Base-by-base conservation (phyloP, 2,329 filamentous ascomycete species). In the Epichloe scottii region DNA sequence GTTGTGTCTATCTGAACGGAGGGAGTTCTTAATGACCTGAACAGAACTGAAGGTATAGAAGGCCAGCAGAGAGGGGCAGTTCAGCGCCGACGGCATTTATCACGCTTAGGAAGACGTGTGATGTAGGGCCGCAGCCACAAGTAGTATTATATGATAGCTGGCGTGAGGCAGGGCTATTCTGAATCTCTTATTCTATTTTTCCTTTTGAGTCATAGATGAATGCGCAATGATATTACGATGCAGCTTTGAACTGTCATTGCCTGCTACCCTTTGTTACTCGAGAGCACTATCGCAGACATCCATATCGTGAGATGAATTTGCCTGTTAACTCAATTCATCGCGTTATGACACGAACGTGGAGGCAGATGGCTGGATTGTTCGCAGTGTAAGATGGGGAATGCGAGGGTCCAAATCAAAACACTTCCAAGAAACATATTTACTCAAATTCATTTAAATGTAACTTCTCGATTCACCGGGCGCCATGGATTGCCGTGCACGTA, bases 161-260 rank as follows among this genome's bases (percentile, higher is more conserved):
- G 41, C 46, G 34, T 46, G 48, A 43, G 40, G n/a, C 37, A 48
- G 46, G 48, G 45, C 54, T 57, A 58, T 55, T 58, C 59, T 59
- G 58, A 62, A 65, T 64, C 58, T 65, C 58, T 57, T 63, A 61
- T 65, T 63, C 56, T 64, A 61, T 58, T 62, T 61, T 60, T 64
- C 63, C 59, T 55, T 60, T 66, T 59, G 55, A 57, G 58, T 66
- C 53, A 64, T 64, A 66, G 63, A 66, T 62, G 63, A 65, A 66
- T 60, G 60, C 62, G 53, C 53, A 62, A 62, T 53, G 61, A 62
- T 55, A 59, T 59, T 52, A 59, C 52, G 53, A 48, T 48, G 7
- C n/a, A 41, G 38, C 26, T 34, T 12, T 33, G 15, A 40, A 17
- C 11, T n/a, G 14, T 39, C 15, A 21, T 46, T 19, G 10, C n/a